A percentile compares a stretch with the other conserved stretches of the same genome.
Conservation (phyloP, 331 rosid genomes). For the Arachis monticola region DNA sequence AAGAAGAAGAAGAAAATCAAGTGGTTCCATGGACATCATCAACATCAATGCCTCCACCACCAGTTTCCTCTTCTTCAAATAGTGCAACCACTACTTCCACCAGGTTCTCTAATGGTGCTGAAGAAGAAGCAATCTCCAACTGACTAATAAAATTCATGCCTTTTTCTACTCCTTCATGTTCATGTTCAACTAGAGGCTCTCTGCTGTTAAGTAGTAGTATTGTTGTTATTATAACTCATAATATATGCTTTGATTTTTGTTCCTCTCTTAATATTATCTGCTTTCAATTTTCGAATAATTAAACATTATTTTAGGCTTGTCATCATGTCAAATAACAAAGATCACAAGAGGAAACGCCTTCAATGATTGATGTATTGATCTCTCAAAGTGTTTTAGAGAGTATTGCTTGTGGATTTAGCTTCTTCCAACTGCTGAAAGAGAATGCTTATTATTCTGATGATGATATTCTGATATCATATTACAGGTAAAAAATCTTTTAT, state of each 20-base stretch:
- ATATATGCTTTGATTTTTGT: slow-evolving; percentile 8
- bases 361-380: not conserved
- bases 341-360: slow-evolving; percentile 1
- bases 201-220: not conserved
- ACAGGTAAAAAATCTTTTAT: not conserved
- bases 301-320: not conserved
- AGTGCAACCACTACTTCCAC: slow-evolving; percentile 39
- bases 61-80: slow-evolving; percentile 56
- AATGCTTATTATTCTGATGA: not conserved
- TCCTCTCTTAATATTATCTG: not conserved
- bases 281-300: not conserved
- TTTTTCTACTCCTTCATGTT: not conserved
- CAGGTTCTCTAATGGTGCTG: slow-evolving; percentile 28
- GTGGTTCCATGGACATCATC: slow-evolving; percentile 75
- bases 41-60: slow-evolving; percentile 45
- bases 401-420: slow-evolving; percentile 4
- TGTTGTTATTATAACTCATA: too few species aligned
- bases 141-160: not conserved
- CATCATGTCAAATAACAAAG: not conserved
- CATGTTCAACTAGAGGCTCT: not conserved
- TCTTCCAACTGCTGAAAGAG: slow-evolving; percentile 12
- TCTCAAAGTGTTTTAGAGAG: not conserved
- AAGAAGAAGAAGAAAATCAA: slow-evolving; percentile 58
- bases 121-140: slow-evolving; percentile 36
- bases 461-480: not conserved